Conservation (phyloP, 176 grass and related monocot genomes). For the Pontederia paniculata region DNA sequence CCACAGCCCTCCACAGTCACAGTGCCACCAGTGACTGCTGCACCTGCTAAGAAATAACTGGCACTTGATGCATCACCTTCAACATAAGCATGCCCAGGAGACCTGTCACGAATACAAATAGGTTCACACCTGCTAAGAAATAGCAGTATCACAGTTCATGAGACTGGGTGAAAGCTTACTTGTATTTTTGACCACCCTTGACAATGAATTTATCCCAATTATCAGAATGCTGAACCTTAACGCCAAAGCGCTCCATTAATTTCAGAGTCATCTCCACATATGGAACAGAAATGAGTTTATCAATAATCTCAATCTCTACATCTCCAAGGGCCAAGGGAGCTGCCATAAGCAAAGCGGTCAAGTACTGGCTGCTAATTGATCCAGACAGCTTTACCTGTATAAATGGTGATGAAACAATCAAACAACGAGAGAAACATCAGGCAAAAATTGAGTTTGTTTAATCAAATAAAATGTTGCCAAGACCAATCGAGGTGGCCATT, state of each 20-base stretch:
- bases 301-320: constrained; percentile 94
- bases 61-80: constrained; percentile 99
- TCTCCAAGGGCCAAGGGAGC: constrained; percentile 86
- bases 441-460: not conserved
- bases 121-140: no score
- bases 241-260: constrained; percentile 91
- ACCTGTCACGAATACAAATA: constrained; percentile 30
- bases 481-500: no score
- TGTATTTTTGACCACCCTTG: constrained; percentile 91
- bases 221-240: constrained; percentile 72
- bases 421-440: not conserved
- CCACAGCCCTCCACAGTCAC: constrained; percentile 93
- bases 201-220: constrained; percentile 92
- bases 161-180: constrained; percentile 25
- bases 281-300: constrained; percentile 95
- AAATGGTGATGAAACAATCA: not conserved
- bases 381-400: constrained; percentile 83
- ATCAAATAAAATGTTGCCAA: no score
- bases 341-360: constrained; percentile 93
- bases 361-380: constrained; percentile 96
- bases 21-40: constrained; percentile 93
- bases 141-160: not conserved
- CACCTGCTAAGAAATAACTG: constrained; percentile 97
- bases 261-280: constrained; percentile 98
- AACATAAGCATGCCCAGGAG: constrained; percentile 77